Percentiles rank a stretch among this genome's conserved stretches.
These are phyloP conservation scores for Lecanicillium sp. DNA, from an alignment of 2,329 filamentous ascomycete species.

Conservation along the genomic window DNA sequence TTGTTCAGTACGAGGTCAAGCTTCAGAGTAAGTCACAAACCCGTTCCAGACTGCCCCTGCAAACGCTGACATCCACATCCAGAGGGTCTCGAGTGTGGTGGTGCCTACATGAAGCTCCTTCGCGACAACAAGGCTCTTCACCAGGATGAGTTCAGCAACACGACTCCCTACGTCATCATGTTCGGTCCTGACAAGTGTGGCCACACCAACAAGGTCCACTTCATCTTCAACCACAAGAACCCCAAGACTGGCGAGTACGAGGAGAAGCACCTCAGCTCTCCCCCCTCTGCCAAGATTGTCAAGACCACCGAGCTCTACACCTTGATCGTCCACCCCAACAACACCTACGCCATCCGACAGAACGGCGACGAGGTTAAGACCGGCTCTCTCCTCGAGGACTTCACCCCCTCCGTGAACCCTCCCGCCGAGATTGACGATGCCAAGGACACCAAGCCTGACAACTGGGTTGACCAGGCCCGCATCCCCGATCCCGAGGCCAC, in stretches of 20 bases:
- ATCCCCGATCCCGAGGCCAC: constrained; percentile 88
- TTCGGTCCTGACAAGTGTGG: constrained; percentile 99
- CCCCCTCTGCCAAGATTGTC: constrained; percentile 78
- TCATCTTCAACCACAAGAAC: constrained; percentile 99
- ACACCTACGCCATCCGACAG: constrained; percentile 88
- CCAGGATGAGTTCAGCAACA: constrained; percentile 95
- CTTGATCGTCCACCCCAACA: constrained; percentile 91
- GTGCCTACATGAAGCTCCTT: constrained; percentile 98
- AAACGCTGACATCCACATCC: constrained; percentile 12
- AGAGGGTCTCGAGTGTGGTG: constrained; percentile 96
- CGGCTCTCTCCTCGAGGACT: constrained; percentile 90
- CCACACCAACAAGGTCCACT: constrained; percentile 95
- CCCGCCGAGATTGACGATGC: constrained; percentile 89
- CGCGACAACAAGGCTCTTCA: constrained; percentile 96
- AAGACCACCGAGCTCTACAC: constrained; percentile 96
- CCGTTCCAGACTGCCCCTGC: not conserved
- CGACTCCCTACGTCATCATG: constrained; percentile 98
- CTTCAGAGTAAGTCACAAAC: constrained; percentile 70
- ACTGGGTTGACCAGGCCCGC: constrained; percentile 91
- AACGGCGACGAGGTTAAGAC: constrained; percentile 84
- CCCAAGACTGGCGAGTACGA: constrained; percentile 99
- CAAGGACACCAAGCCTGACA: constrained; percentile 87
- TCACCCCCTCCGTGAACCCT: constrained; percentile 89
- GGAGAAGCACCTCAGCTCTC: constrained; percentile 92
- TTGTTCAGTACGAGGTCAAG: constrained; percentile 99